Percentiles rank a stretch among this genome's conserved stretches.
Evolutionary conservation across 768 basidiomycete species (phyloP).

Genomic region (Suillus luteus): DNA sequence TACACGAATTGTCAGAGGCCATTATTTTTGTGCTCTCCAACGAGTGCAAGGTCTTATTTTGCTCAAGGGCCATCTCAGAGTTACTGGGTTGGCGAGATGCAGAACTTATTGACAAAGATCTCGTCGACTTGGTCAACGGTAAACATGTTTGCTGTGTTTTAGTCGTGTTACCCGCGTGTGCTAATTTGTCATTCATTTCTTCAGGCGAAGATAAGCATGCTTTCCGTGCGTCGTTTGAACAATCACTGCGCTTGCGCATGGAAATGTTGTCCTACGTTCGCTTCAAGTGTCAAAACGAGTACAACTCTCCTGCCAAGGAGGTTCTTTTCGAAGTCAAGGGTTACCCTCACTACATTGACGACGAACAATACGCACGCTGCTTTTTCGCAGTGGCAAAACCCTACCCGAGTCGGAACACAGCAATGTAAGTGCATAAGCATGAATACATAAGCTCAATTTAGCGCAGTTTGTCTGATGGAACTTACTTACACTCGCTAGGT

Average conservation of each 20-base stretch:
- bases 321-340: constrained; percentile 75
- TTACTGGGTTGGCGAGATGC: constrained; percentile 76
- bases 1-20: constrained; percentile 75
- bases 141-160: constrained; percentile 23
- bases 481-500: constrained; percentile 39
- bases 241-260: constrained; percentile 48
- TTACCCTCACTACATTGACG: constrained; percentile 51
- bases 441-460: constrained; percentile 9
- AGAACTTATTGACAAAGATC: constrained; percentile 69
- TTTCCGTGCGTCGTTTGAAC: constrained; percentile 51
- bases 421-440: constrained; percentile 49
- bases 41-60: constrained; percentile 66
- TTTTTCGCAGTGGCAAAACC: constrained; percentile 78
- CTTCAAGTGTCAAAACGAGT: constrained; percentile 50
- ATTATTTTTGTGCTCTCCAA: constrained; percentile 68
- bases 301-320: constrained; percentile 39
- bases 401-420: constrained; percentile 71
- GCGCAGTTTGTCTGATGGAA: constrained; percentile 2
- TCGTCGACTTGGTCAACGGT: constrained; percentile 69
- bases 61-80: constrained; percentile 65
- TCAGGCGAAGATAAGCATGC: constrained; percentile 57
- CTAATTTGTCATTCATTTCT: constrained; percentile 11
- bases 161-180: constrained; percentile 12
- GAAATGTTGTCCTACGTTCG: constrained; percentile 63
- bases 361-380: constrained; percentile 48